phyloP scores from a whole-genome alignment of 176 grass and related monocot species.

The Bonia amplexicaulis region DNA sequence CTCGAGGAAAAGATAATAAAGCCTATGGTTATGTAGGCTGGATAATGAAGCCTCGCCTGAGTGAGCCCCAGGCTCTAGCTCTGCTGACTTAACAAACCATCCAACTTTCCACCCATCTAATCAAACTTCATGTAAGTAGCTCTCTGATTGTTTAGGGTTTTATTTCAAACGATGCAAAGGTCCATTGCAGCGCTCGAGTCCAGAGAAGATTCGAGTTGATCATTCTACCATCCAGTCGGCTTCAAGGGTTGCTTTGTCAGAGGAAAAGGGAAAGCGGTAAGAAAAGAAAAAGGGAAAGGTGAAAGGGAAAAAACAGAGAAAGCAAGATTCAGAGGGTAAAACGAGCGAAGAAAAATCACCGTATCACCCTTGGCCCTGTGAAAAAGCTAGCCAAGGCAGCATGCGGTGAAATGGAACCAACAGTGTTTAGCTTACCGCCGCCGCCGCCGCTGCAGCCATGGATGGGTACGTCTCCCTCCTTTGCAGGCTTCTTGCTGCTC shows the following conservation, averaged over 20 bases:
- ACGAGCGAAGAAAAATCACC: background rate
- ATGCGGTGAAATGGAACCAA: background rate
- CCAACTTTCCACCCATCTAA: background rate
- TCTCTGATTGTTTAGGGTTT: too few species aligned
- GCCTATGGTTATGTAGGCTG: too few species aligned
- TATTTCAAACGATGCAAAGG: too few species aligned
- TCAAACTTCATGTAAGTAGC: too few species aligned
- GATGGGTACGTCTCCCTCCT: conserved; percentile 8
- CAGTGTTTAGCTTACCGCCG: background rate
- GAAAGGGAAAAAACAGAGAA: background rate
- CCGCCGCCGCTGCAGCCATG: background rate
- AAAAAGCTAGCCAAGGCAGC: background rate
- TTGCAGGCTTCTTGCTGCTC: background rate
- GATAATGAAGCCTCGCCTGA: too few species aligned
- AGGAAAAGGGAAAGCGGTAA: background rate
- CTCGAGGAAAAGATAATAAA: conserved; percentile 25
- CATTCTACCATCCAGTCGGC: background rate
- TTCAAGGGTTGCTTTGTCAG: background rate
- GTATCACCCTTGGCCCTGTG: background rate
- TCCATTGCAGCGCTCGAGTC: background rate
- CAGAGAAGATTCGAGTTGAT: background rate
- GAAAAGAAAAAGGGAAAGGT: background rate
- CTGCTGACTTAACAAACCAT: background rate
- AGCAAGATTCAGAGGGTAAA: background rate
- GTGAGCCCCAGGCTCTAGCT: too few species aligned